Evolutionary conservation across 495 filamentous ascomycete species (phyloP).

Genomic region (Hyaloscypha hepaticicola): DNA sequence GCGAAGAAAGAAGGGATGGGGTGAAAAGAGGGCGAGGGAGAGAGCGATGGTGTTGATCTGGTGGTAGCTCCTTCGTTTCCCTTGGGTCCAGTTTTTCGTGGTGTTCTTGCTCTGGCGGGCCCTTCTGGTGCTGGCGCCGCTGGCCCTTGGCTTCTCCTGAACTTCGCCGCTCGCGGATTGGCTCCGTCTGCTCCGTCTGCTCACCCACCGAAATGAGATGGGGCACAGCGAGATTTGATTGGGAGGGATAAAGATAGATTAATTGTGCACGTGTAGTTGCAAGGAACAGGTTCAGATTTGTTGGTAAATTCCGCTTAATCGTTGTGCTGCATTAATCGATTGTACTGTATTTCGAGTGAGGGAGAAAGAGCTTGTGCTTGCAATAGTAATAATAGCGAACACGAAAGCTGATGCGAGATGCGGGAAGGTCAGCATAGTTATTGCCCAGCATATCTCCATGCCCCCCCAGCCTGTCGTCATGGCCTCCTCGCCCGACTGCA

Average conservation of each 20-base stretch:
- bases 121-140: not conserved
- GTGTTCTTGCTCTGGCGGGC: not conserved
- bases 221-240: conserved; percentile 11
- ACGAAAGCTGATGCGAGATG: too few relatives aligned
- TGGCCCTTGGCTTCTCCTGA: not conserved
- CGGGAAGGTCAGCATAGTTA: not conserved
- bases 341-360: not conserved
- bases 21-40: not conserved
- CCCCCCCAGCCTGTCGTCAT: not conserved
- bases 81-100: not conserved
- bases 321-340: not conserved
- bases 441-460: not conserved
- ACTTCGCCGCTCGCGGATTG: not conserved
- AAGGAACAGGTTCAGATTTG: not conserved
- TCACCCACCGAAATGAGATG: conserved; percentile 6
- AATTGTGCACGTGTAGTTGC: not conserved
- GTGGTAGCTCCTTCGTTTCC: not conserved
- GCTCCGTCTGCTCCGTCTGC: not conserved
- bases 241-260: not conserved
- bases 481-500: not conserved
- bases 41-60: not conserved
- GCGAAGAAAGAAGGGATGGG: not conserved
- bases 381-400: too few relatives aligned
- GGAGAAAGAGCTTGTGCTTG: too few relatives aligned
- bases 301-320: not conserved